Conservation (phyloP, 2,329 filamentous ascomycete genomes). For the Cercospora brassicicola region DNA sequence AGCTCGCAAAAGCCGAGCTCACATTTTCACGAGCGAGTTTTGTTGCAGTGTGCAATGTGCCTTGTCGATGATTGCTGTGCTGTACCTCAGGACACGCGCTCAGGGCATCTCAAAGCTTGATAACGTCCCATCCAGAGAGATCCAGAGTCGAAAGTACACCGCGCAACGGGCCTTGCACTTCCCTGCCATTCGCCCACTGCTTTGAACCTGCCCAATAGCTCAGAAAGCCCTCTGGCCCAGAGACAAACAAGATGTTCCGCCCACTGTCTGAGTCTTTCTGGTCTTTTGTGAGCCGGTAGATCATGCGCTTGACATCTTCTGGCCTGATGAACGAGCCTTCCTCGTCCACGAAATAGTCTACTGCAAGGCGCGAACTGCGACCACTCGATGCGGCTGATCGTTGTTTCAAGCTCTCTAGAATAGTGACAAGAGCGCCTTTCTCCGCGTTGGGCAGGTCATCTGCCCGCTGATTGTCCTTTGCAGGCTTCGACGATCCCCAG, state of each 20-base stretch:
- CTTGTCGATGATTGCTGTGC: background rate
- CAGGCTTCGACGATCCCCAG: conserved; percentile 15
- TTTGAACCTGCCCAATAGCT: conserved; percentile 77
- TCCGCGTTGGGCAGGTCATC: conserved; percentile 26
- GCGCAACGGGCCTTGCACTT: conserved; percentile 72
- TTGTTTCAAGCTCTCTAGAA: conserved; percentile 62
- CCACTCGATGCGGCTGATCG: conserved; percentile 7
- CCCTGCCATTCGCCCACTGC: conserved; percentile 68
- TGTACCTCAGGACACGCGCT: background rate
- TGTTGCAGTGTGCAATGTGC: background rate
- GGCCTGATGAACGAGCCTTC: conserved; percentile 65
- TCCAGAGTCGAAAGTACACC: conserved; percentile 66
- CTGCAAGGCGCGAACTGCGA: conserved; percentile 49
- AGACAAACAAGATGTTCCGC: conserved; percentile 74
- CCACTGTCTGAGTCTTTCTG: conserved; percentile 31
- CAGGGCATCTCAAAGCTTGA: conserved; percentile 53
- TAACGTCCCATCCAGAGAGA: conserved; percentile 57
- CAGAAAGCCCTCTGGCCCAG: conserved; percentile 88
- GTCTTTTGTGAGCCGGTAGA: conserved; percentile 28
- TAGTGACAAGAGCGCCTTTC: conserved; percentile 57
- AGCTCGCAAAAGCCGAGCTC: background rate
- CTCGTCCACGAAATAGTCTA: conserved; percentile 81
- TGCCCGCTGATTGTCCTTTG: conserved; percentile 1
- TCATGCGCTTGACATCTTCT: conserved; percentile 39
- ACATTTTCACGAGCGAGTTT: background rate